Conservation (phyloP, 306 rosid species). For the Vachellia collinsii region DNA sequence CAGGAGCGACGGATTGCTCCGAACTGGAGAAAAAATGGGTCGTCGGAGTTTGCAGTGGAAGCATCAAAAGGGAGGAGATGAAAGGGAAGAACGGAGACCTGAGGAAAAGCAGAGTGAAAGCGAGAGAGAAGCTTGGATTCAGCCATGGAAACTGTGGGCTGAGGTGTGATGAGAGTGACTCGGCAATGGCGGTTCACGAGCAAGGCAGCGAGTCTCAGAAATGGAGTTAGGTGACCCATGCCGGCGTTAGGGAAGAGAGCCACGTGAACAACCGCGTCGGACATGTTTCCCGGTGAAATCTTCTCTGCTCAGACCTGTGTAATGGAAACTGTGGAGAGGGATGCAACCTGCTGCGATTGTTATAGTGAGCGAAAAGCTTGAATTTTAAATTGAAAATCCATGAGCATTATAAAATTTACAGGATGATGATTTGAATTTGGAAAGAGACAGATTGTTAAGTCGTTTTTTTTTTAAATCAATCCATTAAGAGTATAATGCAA, state of each 20-base stretch:
- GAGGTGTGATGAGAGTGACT: slow-evolving; percentile 54
- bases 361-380: background rate
- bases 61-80: background rate
- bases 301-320: background rate
- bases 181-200: slow-evolving; percentile 46
- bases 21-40: slow-evolving; percentile 50
- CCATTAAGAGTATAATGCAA: too few relatives aligned
- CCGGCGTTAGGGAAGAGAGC: slow-evolving; percentile 64
- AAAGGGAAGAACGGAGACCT: slow-evolving; percentile 3
- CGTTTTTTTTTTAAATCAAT: background rate
- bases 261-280: slow-evolving; percentile 36
- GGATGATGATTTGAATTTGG: too few relatives aligned
- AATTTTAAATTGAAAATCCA: too few relatives aligned
- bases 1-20: slow-evolving; percentile 49
- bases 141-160: slow-evolving; percentile 50
- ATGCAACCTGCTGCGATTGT: background rate
- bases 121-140: slow-evolving; percentile 52
- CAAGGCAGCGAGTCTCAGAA: slow-evolving; percentile 44
- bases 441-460: too few relatives aligned
- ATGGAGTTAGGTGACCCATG: slow-evolving; percentile 63
- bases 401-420: too few relatives aligned
- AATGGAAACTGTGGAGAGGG: background rate
- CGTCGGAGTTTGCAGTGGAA: slow-evolving; percentile 30
- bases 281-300: background rate
- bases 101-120: slow-evolving; percentile 54